These are phyloP conservation scores for Allantophomopsis cytisporea DNA, from an alignment of 2,329 filamentous ascomycete species.

Conservation along the genomic window DNA sequence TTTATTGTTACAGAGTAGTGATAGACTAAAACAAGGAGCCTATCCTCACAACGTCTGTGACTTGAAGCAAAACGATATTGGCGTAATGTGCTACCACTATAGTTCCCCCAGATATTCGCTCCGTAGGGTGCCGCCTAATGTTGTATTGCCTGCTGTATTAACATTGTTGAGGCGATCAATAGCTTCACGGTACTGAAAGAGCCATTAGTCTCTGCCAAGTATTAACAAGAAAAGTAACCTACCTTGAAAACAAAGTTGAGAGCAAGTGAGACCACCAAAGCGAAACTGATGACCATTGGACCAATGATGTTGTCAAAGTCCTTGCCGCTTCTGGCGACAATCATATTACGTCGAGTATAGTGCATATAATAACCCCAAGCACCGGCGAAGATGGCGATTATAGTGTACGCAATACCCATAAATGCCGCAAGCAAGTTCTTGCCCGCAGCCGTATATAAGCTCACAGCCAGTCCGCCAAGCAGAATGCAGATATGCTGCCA, in stretches of 20 bases:
- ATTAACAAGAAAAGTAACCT: slow-evolving; percentile 6
- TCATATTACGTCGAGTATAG: slow-evolving; percentile 62
- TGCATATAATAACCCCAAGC: slow-evolving; percentile 83
- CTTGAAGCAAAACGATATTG: too few species aligned
- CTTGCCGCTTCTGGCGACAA: slow-evolving; percentile 72
- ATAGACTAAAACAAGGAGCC: too few species aligned
- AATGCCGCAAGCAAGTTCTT: slow-evolving; percentile 61
- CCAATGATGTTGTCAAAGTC: slow-evolving; percentile 87
- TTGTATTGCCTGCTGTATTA: background rate
- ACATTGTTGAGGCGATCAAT: background rate
- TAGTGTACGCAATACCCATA: slow-evolving; percentile 73
- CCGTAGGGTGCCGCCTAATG: too few species aligned
- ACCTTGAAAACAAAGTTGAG: slow-evolving; percentile 87
- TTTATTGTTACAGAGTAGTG: too few species aligned
- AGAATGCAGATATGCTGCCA: slow-evolving; percentile 94
- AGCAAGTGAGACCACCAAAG: slow-evolving; percentile 64
- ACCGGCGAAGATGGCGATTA: slow-evolving; percentile 71
- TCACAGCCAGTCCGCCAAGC: slow-evolving; percentile 70
- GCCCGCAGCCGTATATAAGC: slow-evolving; percentile 79
- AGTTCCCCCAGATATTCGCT: too few species aligned
- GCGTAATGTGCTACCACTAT: too few species aligned
- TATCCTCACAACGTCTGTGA: too few species aligned
- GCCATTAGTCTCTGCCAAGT: background rate
- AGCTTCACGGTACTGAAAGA: background rate
- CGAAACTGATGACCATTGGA: slow-evolving; percentile 69